Conservation (phyloP, 2,329 filamentous ascomycete genomes). For the Macrophomina phaseolina region DNA sequence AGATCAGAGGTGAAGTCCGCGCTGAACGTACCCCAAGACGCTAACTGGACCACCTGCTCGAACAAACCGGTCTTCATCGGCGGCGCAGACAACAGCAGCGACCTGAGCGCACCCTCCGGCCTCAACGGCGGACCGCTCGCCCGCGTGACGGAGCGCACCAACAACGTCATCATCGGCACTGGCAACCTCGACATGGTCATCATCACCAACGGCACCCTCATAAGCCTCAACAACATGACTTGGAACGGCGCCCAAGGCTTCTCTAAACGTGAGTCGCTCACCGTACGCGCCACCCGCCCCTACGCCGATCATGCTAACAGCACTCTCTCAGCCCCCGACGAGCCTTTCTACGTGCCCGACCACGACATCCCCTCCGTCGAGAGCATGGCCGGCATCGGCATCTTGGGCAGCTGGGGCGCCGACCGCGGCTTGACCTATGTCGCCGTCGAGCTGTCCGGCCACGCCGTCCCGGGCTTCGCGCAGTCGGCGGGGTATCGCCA, state of each 20-base stretch:
- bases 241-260: conserved; percentile 32
- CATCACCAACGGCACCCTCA: conserved; percentile 29
- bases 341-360: conserved; percentile 26
- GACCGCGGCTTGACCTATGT: conserved; percentile 25
- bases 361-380: neutral
- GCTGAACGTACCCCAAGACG: conserved; percentile 42
- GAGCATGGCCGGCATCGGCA: conserved; percentile 9
- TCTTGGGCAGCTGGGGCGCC: conserved; percentile 10
- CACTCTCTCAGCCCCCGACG: conserved; percentile 5
- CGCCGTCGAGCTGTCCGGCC: conserved; percentile 11
- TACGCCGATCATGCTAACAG: neutral
- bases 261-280: neutral
- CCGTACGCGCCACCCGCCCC: neutral
- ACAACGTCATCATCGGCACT: conserved; percentile 37
- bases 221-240: conserved; percentile 30
- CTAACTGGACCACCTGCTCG: conserved; percentile 37
- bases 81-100: conserved; percentile 26
- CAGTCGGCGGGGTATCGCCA: neutral
- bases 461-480: conserved; percentile 14
- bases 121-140: conserved; percentile 32
- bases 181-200: conserved; percentile 30
- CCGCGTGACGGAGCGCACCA: conserved; percentile 39
- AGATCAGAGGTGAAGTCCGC: conserved; percentile 45
- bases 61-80: conserved; percentile 32
- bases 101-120: conserved; percentile 30